Evolutionary conservation across 345 rosid species (phyloP).

Genomic region (Eucalyptus cloeziana): DNA sequence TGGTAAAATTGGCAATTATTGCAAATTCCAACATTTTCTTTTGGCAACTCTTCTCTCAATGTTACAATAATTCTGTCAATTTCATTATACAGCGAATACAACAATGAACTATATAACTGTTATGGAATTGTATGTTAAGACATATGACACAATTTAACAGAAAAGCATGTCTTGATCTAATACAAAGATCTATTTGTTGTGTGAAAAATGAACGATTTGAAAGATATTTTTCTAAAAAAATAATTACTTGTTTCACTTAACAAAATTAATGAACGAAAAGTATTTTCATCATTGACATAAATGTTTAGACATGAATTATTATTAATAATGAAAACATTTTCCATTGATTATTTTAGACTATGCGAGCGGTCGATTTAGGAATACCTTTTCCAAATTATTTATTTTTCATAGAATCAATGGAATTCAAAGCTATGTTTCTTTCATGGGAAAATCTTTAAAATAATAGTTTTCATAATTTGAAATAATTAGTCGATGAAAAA

Average conservation of each 20-base stretch:
- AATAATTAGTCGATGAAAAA: no score
- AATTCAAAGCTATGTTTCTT: no score
- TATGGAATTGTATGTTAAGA: neutral
- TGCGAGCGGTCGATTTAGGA: no score
- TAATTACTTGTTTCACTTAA: fast-evolving
- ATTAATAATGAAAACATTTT: neutral
- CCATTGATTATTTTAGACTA: no score
- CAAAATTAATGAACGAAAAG: neutral
- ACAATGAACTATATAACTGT: no score
- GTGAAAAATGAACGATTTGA: fast-evolving
- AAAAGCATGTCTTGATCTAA: neutral
- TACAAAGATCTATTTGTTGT: neutral
- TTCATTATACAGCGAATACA: fast-evolving
- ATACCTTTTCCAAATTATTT: no score
- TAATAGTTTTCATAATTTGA: neutral
- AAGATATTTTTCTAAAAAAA: neutral
- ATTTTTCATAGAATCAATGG: no score
- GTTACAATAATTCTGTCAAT: neutral
- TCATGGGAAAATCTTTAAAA: no score
- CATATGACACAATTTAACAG: fast-evolving
- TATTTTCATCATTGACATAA: neutral
- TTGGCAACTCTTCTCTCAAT: neutral
- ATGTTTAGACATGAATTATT: neutral
- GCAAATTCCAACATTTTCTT: neutral
- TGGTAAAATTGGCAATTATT: neutral